These are phyloP conservation scores for Coniferiporia sulphurascens DNA, from an alignment of 1,284 basidiomycete species.

Conservation along the genomic window DNA sequence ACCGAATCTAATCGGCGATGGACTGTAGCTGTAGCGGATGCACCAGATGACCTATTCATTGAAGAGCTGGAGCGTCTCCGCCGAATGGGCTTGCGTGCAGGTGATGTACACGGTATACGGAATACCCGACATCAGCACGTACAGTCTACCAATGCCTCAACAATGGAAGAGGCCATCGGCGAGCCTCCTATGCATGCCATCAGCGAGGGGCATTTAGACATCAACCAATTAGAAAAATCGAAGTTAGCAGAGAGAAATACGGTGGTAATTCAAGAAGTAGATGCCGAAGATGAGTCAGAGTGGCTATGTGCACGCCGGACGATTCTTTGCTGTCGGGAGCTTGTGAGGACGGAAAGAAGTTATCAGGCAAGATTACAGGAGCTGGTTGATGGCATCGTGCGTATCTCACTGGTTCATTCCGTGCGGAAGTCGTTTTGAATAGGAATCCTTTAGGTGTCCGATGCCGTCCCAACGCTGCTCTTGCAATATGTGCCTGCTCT, in stretches of 20 bases:
- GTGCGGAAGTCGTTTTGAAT: not conserved
- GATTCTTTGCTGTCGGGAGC: conserved; percentile 54
- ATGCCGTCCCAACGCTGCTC: conserved; percentile 50
- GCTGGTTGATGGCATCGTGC: conserved; percentile 39
- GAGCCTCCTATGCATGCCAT: conserved; percentile 22
- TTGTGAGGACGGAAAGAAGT: conserved; percentile 60
- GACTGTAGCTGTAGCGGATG: conserved; percentile 36
- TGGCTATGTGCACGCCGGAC: conserved; percentile 55
- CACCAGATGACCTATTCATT: conserved; percentile 34
- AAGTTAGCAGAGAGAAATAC: conserved; percentile 11
- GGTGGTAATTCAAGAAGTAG: conserved; percentile 4
- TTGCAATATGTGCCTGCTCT: conserved; percentile 46
- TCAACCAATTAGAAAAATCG: not conserved
- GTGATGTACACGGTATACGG: conserved; percentile 20
- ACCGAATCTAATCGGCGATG: conserved; percentile 27
- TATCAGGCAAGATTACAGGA: conserved; percentile 49
- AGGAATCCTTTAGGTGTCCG: conserved; percentile 28
- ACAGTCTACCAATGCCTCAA: conserved; percentile 3
- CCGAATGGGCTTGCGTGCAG: conserved; percentile 25
- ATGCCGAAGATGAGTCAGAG: conserved; percentile 27
- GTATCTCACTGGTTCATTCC: conserved; percentile 16
- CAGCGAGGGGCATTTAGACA: not conserved
- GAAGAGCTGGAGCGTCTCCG: conserved; percentile 33
- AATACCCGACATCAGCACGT: not conserved
- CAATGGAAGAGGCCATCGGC: conserved; percentile 24